Conservation (phyloP, 345 rosid genomes). For the Populus deltoides region DNA sequence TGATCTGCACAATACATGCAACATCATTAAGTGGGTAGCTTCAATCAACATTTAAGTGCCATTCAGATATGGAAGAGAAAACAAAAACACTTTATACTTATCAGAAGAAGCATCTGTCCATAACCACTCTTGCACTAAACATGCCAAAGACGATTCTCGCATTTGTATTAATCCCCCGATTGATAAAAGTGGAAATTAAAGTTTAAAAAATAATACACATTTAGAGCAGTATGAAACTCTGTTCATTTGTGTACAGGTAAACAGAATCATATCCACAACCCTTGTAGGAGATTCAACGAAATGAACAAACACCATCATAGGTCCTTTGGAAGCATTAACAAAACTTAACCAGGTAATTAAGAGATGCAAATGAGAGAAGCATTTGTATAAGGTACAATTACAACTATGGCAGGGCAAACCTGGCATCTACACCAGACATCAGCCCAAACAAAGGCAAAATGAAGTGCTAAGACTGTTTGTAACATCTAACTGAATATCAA, state of each 20-base stretch:
- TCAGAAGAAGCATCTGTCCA: background rate
- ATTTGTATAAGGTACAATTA: background rate
- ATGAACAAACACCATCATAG: background rate
- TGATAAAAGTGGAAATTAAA: background rate
- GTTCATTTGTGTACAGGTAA: background rate
- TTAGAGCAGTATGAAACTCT: background rate
- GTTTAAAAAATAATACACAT: background rate
- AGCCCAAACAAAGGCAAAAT: background rate
- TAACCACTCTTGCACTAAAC: background rate
- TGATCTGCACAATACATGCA: constrained; percentile 55
- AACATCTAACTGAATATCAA: background rate
- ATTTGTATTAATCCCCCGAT: background rate
- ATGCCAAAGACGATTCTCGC: background rate
- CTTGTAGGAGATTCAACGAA: background rate
- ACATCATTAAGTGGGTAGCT: constrained; percentile 9
- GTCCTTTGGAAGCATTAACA: background rate
- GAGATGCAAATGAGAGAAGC: background rate
- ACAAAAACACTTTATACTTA: background rate
- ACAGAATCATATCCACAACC: background rate
- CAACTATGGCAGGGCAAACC: background rate
- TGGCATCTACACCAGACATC: background rate
- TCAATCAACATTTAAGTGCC: background rate
- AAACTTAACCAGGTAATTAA: background rate
- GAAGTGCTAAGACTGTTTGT: background rate
- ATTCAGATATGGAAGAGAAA: background rate